Percentiles rank a stretch among this genome's conserved stretches.
phyloP scores from a whole-genome alignment of 345 rosid species.

The Euphorbia peplus region DNA sequence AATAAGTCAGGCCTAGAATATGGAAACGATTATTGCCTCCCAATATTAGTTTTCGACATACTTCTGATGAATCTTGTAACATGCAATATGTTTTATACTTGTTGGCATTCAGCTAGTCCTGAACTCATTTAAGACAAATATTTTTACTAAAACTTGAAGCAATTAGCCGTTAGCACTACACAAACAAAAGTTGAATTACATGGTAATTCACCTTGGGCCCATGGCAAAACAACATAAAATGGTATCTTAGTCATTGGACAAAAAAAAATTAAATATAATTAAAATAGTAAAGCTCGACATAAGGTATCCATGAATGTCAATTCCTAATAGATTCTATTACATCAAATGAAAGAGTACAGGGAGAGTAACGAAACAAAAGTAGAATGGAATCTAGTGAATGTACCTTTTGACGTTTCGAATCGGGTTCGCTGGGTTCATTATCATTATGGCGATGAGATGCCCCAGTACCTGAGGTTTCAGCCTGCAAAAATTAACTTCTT shows the following conservation, averaged over 20 bases:
- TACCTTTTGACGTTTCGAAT: conserved; percentile 65
- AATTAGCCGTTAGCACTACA: background rate
- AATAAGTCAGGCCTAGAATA: too few relatives aligned
- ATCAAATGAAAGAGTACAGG: background rate
- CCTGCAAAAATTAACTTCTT: conserved; percentile 30
- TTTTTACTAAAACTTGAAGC: background rate
- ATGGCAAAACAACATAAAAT: background rate
- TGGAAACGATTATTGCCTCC: background rate
- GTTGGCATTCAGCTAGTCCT: background rate
- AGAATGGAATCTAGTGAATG: background rate
- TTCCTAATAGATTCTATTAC: background rate
- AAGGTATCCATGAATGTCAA: background rate
- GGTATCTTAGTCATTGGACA: background rate
- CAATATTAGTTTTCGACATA: background rate
- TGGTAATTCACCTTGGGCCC: background rate
- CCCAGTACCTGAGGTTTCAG: conserved; percentile 36
- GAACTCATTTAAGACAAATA: background rate
- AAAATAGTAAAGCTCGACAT: background rate
- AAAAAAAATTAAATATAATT: background rate
- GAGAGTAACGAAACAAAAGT: background rate
- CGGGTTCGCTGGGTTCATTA: conserved; percentile 36
- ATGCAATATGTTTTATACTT: background rate
- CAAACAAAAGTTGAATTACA: background rate
- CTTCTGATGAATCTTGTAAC: background rate
- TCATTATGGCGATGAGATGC: conserved; percentile 31